Evolutionary conservation across 2,329 filamentous ascomycete species (phyloP).

Genomic region (Niveomyces coronatus): DNA sequence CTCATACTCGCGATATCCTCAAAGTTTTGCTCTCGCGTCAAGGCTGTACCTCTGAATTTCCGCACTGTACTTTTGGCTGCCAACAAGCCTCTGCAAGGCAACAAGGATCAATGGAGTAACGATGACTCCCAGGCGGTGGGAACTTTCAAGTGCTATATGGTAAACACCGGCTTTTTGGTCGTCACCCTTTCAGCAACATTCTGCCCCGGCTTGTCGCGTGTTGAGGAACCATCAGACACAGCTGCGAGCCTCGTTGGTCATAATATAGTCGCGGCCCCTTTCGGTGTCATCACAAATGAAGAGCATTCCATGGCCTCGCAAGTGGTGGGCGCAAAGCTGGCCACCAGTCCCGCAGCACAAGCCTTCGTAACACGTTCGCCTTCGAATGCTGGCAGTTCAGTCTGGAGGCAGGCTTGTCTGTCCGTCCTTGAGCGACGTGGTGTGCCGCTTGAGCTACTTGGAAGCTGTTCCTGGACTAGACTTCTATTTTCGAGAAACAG

Average conservation of each 20-base stretch:
- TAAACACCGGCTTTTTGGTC: conserved; percentile 44
- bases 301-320: conserved; percentile 14
- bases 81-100: conserved; percentile 17
- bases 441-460: conserved; percentile 32
- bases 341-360: conserved; percentile 44
- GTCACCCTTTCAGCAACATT: conserved; percentile 37
- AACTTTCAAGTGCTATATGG: conserved; percentile 44
- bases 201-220: conserved; percentile 35
- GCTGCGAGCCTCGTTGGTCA: conserved; percentile 30
- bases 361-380: conserved; percentile 31
- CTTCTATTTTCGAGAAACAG: conserved; percentile 38
- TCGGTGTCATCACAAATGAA: conserved; percentile 31
- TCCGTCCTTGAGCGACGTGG: conserved; percentile 41
- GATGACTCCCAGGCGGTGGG: conserved; percentile 28
- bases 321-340: conserved; percentile 25
- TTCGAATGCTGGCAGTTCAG: conserved; percentile 28
- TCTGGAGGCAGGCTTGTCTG: conserved; percentile 41
- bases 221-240: conserved; percentile 32
- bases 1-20: conserved; percentile 39
- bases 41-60: conserved; percentile 42
- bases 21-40: conserved; percentile 36
- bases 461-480: conserved; percentile 39
- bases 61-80: conserved; percentile 39
- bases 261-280: conserved; percentile 43
- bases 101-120: conserved; percentile 19